Evolutionary conservation across 768 basidiomycete genomes (phyloP), one percentile per base, ranked within the genome.

Genomic region (Termitomyces sp.): DNA sequence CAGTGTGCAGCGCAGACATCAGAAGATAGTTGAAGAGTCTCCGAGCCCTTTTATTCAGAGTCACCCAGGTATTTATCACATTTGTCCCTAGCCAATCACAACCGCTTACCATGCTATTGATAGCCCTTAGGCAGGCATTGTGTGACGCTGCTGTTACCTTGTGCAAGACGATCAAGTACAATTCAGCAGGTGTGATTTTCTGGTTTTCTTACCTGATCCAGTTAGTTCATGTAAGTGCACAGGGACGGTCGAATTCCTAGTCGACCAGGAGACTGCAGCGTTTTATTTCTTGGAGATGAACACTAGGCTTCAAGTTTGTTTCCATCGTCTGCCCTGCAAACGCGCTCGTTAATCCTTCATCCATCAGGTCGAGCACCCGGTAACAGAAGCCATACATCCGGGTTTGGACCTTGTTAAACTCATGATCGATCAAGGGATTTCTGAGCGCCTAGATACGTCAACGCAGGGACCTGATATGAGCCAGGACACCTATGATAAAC

Each of bases 251-350:
- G 87, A 89, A 62, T 88, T 83, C 63, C 70, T 87, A 5, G 80
- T 84, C 6, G 78, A 84, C 58, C 74, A 82, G 43, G 53, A 68
- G 0, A 79, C 78, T 0, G 77, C 73, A 0, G 61, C 71, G 1
- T 86, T 84, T 68, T 87, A 75, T 70, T 89, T 88, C 57, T 72
- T 89, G 12, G 86, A 89, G 65, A 82, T 88, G 80, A 88, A 89
- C 58, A 83, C 83, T 0, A 75, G 85, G 9, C 77, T 86, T 44
- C 83, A 85, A 63, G 82, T 75, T 51, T 30, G 53, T 38, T 9
- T 32, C 28, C 28, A 2, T 22, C 19, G 0, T 40, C 12, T 19
- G 6, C 15, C 38, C 17, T 38, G 22, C 21, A 19, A 30, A n/a
- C 24, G 9, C 10, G n/a, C 34, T 1, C 22, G 8, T 17, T 57